Base-by-base conservation (phyloP, 1,284 basidiomycete species). In the Fomitopsis schrenkii region DNA sequence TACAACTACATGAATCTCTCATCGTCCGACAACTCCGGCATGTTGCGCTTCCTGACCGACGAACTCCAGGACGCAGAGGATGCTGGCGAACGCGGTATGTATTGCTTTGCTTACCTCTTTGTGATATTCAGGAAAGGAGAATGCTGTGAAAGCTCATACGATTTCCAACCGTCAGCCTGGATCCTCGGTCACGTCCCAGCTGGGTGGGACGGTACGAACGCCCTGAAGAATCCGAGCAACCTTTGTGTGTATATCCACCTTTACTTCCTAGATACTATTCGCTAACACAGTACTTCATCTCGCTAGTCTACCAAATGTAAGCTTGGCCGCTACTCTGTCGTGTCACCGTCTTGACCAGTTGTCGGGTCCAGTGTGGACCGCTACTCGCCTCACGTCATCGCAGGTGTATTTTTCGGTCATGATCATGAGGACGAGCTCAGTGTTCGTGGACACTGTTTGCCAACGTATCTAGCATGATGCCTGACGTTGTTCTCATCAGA, bases 361-460 rank as follows among this genome's bases (percentile, higher is more conserved):
- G 28, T 30, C 26, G 63, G 71, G 60, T 63, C 67, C 60, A 94
- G 91, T 61, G 88, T 94, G 59, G 89, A 92, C 68, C 85, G 91
- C 17, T 94, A 84, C 73, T 86, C 91, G 5, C 79, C 80, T 15
- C 88, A 92, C 70, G 89, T 93, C 60, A 91, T 94, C 62, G 87
- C 89, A 88, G 87, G 83, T 64, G 85, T 93, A 50, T 93, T 93
- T 77, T 93, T 82, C 68, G 91, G 91, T 1, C 92, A 94, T 71
- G 88, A 89, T 1, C 91, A 94, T 64, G 90, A 94, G 71, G 92
- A 94, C 71, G 83, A 91, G 72, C 72, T 91, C 59, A 86, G 84
- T n/a, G 87, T 87, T 63, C 54, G 82, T 28, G 41, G 22, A 36
- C 52, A 42, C 19, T 15, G 14, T 42, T 40, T 12, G 4, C 17